A percentile compares a stretch with the other conserved stretches of the same genome.
phyloP scores from a whole-genome alignment of 2,329 filamentous ascomycete species.

The Aspergillaceae sp. region DNA sequence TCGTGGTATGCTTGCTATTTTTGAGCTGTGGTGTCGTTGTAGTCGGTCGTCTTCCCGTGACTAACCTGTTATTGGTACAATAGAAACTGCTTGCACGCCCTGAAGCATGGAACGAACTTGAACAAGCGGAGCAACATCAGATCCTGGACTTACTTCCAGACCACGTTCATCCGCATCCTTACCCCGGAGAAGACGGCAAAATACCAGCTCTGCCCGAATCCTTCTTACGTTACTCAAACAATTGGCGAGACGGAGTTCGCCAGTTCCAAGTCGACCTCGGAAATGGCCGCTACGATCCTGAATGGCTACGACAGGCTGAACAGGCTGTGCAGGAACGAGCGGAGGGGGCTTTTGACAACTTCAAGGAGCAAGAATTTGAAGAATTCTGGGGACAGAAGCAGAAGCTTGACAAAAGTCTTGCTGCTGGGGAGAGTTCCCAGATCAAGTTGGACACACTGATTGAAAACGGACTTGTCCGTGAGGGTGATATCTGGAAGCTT shows the following conservation, averaged over 20 bases:
- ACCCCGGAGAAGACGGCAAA: constrained; percentile 22
- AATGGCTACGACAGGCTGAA: constrained; percentile 49
- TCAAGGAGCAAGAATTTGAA: constrained; percentile 48
- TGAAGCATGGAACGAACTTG: constrained; percentile 34
- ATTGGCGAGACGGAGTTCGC: constrained; percentile 46
- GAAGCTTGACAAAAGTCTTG: constrained; percentile 22
- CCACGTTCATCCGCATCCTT: constrained; percentile 30
- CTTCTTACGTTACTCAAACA: constrained; percentile 38
- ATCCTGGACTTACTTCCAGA: constrained; percentile 34
- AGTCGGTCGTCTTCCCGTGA: not conserved
- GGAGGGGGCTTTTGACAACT: constrained; percentile 49
- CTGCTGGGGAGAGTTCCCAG: constrained; percentile 35
- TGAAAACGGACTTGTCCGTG: constrained; percentile 25
- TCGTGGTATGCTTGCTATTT: constrained; percentile 25
- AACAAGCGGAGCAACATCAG: constrained; percentile 34
- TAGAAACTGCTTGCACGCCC: constrained; percentile 35
- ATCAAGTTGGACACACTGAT: constrained; percentile 32
- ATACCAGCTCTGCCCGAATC: constrained; percentile 32
- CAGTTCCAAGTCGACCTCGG: constrained; percentile 49
- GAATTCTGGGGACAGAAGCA: constrained; percentile 51
- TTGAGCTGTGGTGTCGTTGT: not conserved
- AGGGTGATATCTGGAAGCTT: constrained; percentile 37
- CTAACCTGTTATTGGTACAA: not conserved
- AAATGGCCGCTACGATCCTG: constrained; percentile 48
- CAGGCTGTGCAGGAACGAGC: constrained; percentile 45